A percentile compares a stretch with the other conserved stretches of the same genome.
Evolutionary conservation across 352 stramenopile genomes (phyloP).

Genomic region (Nothophytophthora sp.): DNA sequence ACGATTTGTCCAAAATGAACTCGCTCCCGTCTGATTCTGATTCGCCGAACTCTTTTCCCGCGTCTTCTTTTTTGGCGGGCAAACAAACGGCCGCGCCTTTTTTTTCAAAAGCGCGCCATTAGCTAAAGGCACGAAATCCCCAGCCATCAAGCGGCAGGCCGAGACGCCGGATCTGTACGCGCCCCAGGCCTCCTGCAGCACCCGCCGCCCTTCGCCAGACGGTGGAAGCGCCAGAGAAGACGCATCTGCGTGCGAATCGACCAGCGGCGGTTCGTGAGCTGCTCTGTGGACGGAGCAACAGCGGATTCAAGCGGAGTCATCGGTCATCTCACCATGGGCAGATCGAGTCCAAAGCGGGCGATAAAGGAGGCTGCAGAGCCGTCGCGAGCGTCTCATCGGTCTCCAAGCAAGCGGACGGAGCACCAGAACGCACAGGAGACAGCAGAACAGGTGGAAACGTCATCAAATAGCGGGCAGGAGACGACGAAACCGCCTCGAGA

Average conservation of each 20-base stretch:
- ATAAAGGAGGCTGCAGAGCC: background rate
- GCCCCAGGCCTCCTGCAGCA: background rate
- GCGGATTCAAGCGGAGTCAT: background rate
- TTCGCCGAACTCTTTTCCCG: no score
- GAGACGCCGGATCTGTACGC: background rate
- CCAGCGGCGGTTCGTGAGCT: background rate
- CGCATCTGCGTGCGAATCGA: background rate
- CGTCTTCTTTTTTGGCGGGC: no score
- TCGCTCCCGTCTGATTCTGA: no score
- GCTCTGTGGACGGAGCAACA: slow-evolving; percentile 8
- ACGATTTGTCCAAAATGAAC: no score
- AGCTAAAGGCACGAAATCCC: slow-evolving; percentile 12
- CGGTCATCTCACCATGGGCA: slow-evolving; percentile 15
- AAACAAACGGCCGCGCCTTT: no score
- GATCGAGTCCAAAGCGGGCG: slow-evolving; percentile 4
- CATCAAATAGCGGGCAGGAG: no score
- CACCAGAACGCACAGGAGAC: no score
- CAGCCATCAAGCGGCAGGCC: no score
- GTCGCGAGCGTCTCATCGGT: no score
- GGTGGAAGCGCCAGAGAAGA: slow-evolving; percentile 3
- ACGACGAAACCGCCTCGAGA: no score
- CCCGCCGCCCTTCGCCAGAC: background rate
- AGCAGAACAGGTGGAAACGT: no score
- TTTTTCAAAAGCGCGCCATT: no score
- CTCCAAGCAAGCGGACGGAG: background rate